Base-by-base conservation (phyloP, 257 asterid species). In the Nicotiana attenuata region DNA sequence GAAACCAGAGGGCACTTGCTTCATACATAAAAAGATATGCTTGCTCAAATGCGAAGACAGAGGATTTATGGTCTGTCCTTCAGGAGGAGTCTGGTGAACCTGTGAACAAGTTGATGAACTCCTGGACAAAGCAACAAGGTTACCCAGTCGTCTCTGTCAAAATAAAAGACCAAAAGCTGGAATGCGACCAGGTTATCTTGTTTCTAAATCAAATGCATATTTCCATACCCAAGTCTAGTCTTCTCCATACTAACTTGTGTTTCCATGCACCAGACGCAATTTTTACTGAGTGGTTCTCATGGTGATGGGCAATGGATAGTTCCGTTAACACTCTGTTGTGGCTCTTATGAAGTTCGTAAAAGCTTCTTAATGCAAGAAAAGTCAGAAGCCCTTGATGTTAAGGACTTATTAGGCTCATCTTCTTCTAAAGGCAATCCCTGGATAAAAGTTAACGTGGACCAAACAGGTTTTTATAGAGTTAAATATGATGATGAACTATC, bases 291-390 rank as follows among this genome's bases (percentile, higher is more conserved):
- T 64, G 98, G 97, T 81, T 86, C 94, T 78, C 91, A 80, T 65
- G 97, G 99, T 63, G 97, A 92, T 73, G 98, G 98, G 75, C 96
- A 92, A 87, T 95, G 99, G 99, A 85, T 95, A 82, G 93, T 93
- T 88, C 99, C 99, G 61, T 33, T 95, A 87, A 91, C 97, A 78
- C 82, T 95, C 67, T 91, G 97, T 80, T 87, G 88, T 79, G 90
- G 93, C 84, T 88, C 98, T 69, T 95, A 95, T 77, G 93, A 90
- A 85, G 81, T 91, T 86, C 88, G 87, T 63, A 90, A 90, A 88
- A 91, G 91, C 82, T 91, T 92, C 89, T 88, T 95, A 91, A 88
- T 95, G 88, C 93, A 88, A 85, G 81, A 92, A 63, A 91, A 89
- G 82, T 90, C 87, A 78, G 91, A 93, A 85, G 83, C 88, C 57